Conservation (phyloP, 148 eudicot species). For the Cornus kousa region DNA sequence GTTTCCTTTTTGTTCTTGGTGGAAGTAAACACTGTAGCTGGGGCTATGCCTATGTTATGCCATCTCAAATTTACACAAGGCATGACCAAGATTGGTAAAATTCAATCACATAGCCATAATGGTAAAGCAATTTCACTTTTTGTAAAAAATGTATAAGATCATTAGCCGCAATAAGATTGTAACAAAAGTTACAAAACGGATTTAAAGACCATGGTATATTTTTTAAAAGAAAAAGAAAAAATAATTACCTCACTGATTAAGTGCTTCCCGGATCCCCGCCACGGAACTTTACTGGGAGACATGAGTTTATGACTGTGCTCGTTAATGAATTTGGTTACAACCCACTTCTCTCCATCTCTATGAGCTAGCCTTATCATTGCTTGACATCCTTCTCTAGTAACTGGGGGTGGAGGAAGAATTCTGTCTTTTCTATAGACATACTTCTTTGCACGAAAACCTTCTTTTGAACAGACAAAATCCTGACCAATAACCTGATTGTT, state of each 20-base stretch:
- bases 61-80: not conserved
- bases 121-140: too few relatives aligned
- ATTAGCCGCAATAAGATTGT: not conserved
- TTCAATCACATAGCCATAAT: not conserved
- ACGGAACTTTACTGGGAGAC: constrained; percentile 6
- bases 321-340: not conserved
- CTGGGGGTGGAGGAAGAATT: constrained; percentile 7
- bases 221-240: not conserved
- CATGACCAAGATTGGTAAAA: not conserved
- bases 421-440: constrained; percentile 5
- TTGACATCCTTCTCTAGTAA: constrained; percentile 11
- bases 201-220: not conserved
- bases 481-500: constrained; percentile 12
- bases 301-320: constrained; percentile 6
- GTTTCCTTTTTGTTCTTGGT: not conserved
- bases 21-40: not conserved
- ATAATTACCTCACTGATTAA: constrained; percentile 6
- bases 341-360: constrained; percentile 7
- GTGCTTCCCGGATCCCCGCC: constrained; percentile 5
- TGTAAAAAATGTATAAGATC: not conserved
- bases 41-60: not conserved
- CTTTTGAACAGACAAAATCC: constrained; percentile 12
- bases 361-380: constrained; percentile 8
- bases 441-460: constrained; percentile 12
- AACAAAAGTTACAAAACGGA: not conserved